Evolutionary conservation across 495 filamentous ascomycete genomes (phyloP).

Genomic region (Bathelium albidoporum): DNA sequence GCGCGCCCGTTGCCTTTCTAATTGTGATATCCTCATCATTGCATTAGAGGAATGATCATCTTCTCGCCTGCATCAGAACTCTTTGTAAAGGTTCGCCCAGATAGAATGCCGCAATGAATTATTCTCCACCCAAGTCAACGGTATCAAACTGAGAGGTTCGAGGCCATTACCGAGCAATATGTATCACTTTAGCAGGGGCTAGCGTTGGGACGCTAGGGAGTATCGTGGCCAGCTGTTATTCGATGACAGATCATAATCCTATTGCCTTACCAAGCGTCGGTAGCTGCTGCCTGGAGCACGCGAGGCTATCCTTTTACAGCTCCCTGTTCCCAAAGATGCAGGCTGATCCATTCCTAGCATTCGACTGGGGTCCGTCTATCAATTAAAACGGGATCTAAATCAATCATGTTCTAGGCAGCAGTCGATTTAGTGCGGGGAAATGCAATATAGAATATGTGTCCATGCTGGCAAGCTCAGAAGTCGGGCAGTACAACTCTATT

Average conservation of each 20-base stretch:
- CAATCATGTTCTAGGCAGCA: too few relatives aligned
- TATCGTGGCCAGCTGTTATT: not conserved
- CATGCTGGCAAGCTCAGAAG: too few relatives aligned
- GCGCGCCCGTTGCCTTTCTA: not conserved
- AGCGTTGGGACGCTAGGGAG: not conserved
- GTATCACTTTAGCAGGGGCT: not conserved
- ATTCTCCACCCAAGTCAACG: not conserved
- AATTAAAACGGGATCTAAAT: too few relatives aligned
- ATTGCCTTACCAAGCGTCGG: not conserved
- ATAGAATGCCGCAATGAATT: not conserved
- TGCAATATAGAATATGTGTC: too few relatives aligned
- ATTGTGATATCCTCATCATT: not conserved
- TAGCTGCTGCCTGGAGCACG: not conserved
- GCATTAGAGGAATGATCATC: not conserved
- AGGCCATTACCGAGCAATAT: not conserved
- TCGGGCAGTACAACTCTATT: too few relatives aligned
- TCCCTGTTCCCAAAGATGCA: too few relatives aligned
- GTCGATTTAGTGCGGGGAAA: too few relatives aligned
- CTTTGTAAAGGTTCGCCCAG: not conserved
- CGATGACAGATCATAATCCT: not conserved
- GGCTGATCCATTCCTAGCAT: too few relatives aligned
- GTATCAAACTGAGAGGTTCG: not conserved
- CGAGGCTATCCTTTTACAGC: not conserved
- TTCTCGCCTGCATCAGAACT: not conserved
- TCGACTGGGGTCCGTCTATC: too few relatives aligned